Percentiles rank a stretch among this genome's conserved stretches.
Conservation (phyloP, 345 rosid genomes). For the Salix arbutifolia region DNA sequence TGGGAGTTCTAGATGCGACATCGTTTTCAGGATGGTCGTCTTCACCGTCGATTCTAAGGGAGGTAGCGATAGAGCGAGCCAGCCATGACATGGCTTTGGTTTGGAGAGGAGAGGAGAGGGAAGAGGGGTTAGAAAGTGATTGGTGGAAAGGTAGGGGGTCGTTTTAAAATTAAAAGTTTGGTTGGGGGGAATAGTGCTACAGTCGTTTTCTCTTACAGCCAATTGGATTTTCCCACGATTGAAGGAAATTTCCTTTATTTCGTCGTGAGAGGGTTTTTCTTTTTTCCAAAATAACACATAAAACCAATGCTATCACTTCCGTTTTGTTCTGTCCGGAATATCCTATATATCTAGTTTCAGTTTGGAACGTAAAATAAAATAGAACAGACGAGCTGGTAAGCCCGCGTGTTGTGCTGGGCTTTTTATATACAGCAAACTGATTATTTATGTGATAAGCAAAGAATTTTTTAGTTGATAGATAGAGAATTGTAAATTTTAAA, state of each 20-base stretch:
- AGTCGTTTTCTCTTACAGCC: not conserved
- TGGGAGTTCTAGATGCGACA: constrained; percentile 11
- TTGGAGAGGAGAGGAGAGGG: not conserved
- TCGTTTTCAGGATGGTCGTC: constrained; percentile 15
- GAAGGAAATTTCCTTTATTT: not conserved
- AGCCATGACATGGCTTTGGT: constrained; percentile 65
- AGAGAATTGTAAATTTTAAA: too few species aligned
- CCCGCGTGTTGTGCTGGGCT: too few species aligned
- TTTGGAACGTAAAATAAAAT: too few species aligned
- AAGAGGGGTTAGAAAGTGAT: constrained; percentile 23
- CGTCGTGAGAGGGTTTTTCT: too few species aligned
- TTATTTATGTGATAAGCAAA: too few species aligned
- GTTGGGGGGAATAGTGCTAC: not conserved
- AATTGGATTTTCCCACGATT: constrained; percentile 6
- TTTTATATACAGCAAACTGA: too few species aligned
- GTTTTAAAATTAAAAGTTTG: constrained; percentile 5
- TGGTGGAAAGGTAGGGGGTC: not conserved
- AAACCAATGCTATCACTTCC: too few species aligned
- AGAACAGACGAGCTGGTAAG: too few species aligned
- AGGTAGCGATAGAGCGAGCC: constrained; percentile 73
- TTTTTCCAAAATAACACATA: too few species aligned
- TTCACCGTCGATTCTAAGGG: constrained; percentile 45
- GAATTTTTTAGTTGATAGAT: too few species aligned
- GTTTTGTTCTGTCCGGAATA: too few species aligned
- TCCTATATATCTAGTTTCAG: too few species aligned